Evolutionary conservation across 1,284 basidiomycete species (phyloP).

Genomic region (Ceratobasidium sp.): DNA sequence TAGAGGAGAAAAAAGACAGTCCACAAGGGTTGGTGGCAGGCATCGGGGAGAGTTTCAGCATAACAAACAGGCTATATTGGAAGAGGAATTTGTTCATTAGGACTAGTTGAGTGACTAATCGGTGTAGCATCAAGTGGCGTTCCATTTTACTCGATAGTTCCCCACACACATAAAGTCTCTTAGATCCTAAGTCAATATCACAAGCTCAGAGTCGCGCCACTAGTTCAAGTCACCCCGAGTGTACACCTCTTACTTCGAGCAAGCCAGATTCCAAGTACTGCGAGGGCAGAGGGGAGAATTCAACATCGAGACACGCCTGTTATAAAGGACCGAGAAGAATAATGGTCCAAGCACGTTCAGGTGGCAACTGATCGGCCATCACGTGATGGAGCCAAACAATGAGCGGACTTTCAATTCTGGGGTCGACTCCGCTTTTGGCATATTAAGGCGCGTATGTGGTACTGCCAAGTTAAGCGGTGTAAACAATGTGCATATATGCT

Average conservation of each 20-base stretch:
- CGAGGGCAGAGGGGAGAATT: neutral
- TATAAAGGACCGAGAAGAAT: neutral
- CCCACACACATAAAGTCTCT: neutral
- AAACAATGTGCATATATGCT: constrained; percentile 4
- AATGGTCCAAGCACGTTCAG: neutral
- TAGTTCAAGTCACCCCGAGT: neutral
- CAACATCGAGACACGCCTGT: neutral
- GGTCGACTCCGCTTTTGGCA: neutral
- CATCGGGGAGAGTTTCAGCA: too few species aligned
- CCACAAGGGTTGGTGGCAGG: too few species aligned
- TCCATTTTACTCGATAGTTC: neutral
- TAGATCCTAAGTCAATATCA: neutral
- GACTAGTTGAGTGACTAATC: neutral
- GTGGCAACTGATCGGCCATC: neutral
- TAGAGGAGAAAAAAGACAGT: too few species aligned
- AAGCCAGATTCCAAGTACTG: neutral
- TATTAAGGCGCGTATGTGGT: neutral
- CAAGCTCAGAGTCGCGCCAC: neutral
- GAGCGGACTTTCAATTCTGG: constrained; percentile 15
- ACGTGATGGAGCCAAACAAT: constrained; percentile 10
- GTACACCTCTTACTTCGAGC: neutral
- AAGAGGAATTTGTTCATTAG: too few species aligned
- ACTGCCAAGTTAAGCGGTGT: neutral
- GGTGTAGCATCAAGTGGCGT: neutral
- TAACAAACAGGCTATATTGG: too few species aligned